Evolutionary conservation across 352 stramenopile genomes (phyloP), one percentile per base, ranked within the genome.

Genomic region (Globisporangium paddicum): DNA sequence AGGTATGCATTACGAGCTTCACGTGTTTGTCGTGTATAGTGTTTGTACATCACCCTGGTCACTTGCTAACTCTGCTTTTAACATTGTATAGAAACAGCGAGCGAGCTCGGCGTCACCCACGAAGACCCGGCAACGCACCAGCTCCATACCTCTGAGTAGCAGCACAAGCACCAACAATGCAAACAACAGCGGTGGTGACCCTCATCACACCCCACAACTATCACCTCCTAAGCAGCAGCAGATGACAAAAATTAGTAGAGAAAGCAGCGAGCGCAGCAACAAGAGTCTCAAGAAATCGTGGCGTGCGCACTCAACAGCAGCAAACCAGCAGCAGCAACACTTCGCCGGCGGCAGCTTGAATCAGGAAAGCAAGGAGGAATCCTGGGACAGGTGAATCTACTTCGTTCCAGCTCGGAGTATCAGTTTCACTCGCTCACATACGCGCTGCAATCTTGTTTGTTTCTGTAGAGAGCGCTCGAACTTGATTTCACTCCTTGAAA

Each of bases 401-500:
- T 40, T 53, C 1, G n/a, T 14, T 14, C 45, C 6, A 10, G 26
- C 3, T 35, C 3, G 14, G 10, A 38, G 14, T 19, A n/a, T 26
- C 3, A 0, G 13, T 32, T 32, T 6, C 3, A 7, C 6, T 32
- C 6, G 28, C 6, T 32, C 28, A 32, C n/a, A 50, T 23, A 11
- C 19, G 37, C 26, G 42, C 30, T n/a, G 25, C 21, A 49, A 3
- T 19, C 19, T 34, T 32, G 28, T 9, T 25, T 26, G 45, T 26
- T 5, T 26, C 16, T 55, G 42, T 26, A 90, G 82, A 54, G 76
- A 90, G 52, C 70, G 79, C 30, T 59, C 60, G 9, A 80, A 69
- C n/a, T 58, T 90, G 37, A 45, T 90, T 8, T 67, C 67, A 0
- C 77, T 88, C 40, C 82, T 92, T 42, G 78, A 92, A 9, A 63